Conservation (phyloP, 2,329 filamentous ascomycete genomes). For the Didymella lethalis region DNA sequence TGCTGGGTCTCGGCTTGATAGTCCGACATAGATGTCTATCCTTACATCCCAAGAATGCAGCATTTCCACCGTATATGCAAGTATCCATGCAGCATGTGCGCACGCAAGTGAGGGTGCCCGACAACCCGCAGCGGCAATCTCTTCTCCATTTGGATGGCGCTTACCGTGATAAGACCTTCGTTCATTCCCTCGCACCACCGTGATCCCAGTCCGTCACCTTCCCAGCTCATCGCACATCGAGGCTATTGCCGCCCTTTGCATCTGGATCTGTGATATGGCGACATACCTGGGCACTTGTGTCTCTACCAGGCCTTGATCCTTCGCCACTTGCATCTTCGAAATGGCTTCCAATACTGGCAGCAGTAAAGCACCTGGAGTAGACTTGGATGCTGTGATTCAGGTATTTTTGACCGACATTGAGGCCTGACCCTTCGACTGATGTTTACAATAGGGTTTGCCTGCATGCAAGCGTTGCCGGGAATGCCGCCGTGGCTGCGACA, state of each 20-base stretch:
- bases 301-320: neutral
- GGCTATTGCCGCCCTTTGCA: constrained; percentile 1
- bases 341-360: constrained; percentile 16
- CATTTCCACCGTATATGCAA: constrained; percentile 5
- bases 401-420: constrained; percentile 14
- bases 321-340: neutral
- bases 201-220: constrained; percentile 17
- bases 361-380: constrained; percentile 18
- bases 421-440: constrained; percentile 5
- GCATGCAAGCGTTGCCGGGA: constrained; percentile 49
- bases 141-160: constrained; percentile 24
- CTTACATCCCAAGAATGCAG: constrained; percentile 10
- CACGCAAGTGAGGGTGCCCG: constrained; percentile 12
- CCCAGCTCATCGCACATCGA: constrained; percentile 16
- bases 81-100: constrained; percentile 5
- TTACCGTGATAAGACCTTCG: constrained; percentile 28
- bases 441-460: constrained; percentile 36
- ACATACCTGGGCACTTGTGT: neutral
- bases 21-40: neutral
- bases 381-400: constrained; percentile 37
- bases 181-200: constrained; percentile 18
- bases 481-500: constrained; percentile 48
- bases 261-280: constrained; percentile 8
- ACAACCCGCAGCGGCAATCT: constrained; percentile 17
- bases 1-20: constrained; percentile 5